Conservation (phyloP, 176 grass and related monocot species). For the Phyllostachys edulis region DNA sequence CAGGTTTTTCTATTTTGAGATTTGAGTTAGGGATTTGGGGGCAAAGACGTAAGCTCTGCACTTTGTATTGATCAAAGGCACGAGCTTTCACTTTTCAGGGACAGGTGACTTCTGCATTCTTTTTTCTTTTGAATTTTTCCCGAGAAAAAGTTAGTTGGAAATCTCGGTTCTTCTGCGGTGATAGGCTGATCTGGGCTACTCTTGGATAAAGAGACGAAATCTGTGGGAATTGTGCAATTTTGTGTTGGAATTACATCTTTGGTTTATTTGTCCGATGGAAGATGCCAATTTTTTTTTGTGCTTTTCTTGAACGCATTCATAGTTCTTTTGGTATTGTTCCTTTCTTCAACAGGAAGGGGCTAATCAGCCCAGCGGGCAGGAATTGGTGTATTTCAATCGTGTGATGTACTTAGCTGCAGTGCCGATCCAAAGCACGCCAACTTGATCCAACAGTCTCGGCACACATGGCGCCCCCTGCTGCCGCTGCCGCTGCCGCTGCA, state of each 20-base stretch:
- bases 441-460: not conserved
- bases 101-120: not conserved
- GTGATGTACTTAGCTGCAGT: not conserved
- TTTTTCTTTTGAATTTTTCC: not conserved
- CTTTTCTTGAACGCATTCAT: not conserved
- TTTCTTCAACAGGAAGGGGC: constrained; percentile 31
- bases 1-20: not conserved
- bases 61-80: not conserved
- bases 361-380: not conserved
- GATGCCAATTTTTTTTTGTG: not conserved
- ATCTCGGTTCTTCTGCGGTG: not conserved
- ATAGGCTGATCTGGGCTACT: not conserved
- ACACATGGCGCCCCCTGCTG: constrained; percentile 30
- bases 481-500: not conserved
- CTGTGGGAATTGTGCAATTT: not conserved
- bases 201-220: not conserved
- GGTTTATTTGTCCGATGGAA: not conserved
- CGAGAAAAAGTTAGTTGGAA: not conserved
- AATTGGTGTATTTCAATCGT: constrained; percentile 2
- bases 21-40: not conserved
- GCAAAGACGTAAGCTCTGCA: not conserved
- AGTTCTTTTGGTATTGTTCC: not conserved
- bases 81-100: not conserved
- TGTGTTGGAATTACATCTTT: not conserved
- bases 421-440: constrained; percentile 5